Evolutionary conservation across 208 protist species (phyloP), one percentile per base, ranked within the genome.

Genomic region (Acanthamoeba healyi): DNA sequence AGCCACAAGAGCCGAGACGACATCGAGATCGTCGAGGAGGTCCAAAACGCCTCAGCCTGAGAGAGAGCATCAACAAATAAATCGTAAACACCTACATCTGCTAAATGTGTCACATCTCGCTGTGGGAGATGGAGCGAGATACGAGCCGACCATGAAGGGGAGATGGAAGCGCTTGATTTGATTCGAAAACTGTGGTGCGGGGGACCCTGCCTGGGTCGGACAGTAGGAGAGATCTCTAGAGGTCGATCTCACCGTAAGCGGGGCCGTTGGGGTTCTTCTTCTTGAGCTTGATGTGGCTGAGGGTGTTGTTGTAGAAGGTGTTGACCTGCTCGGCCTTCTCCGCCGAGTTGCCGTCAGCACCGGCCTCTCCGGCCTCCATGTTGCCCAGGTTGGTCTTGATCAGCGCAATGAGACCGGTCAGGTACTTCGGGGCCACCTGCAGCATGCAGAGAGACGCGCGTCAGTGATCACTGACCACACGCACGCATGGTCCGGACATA

Each of bases 381-480:
- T 81, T 81, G 70, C 38, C 70, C 34, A 81, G 70, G 70, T 81
- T 81, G 34, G 70, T 81, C 24, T 81, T 81, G 70, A 81, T 81
- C 7, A 81, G 70, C 34, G 70, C 70, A 32, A 81, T 81, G 22
- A 81, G 34, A 10, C 70, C 70, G 22, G 70, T 81, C 70, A 81
- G 40, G 70, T 81, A 81, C 40, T 81, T 81, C 22, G 40, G 38
- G 22, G 70, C 70, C 34, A 81, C 40, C 70, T 81, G 70, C 7
- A 40, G 6, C 34, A 22, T 12, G 22, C 9, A 74, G 36, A 6
- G 15, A 5, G 15, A 40, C n/a, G n/a, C n/a, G n/a, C n/a, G n/a
- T n/a, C n/a, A n/a, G n/a, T n/a, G n/a, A n/a, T n/a, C n/a, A n/a
- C n/a, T n/a, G 36, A 9, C 34, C 7, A 40, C 65, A 34, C 9